These are phyloP conservation scores for Aspergillus indologenus DNA, from an alignment of 495 filamentous ascomycete genomes.

Conservation along the genomic window DNA sequence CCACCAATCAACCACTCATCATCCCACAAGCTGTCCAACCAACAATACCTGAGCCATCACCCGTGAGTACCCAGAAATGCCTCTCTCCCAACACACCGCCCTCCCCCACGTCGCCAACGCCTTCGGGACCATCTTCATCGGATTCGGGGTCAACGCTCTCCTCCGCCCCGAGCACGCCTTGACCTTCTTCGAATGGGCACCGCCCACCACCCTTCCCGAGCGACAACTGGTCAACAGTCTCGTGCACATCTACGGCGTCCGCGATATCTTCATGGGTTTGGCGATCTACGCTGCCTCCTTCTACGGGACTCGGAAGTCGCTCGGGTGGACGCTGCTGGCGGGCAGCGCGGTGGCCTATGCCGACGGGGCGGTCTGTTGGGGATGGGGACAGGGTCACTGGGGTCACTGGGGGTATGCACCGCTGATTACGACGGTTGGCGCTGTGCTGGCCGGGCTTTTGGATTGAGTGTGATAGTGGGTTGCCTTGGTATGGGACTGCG, in stretches of 20 bases:
- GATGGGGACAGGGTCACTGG: slow-evolving; percentile 45
- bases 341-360: slow-evolving; percentile 40
- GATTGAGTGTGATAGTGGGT: slow-evolving; percentile 10
- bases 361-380: slow-evolving; percentile 46
- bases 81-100: not conserved
- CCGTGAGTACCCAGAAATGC: not conserved
- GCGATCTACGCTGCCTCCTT: slow-evolving; percentile 39
- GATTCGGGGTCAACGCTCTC: slow-evolving; percentile 49
- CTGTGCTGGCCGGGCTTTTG: slow-evolving; percentile 27
- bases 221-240: slow-evolving; percentile 37
- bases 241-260: slow-evolving; percentile 47
- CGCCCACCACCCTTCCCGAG: slow-evolving; percentile 29
- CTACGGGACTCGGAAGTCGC: slow-evolving; percentile 37
- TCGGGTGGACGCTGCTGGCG: slow-evolving; percentile 47
- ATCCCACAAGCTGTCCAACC: no score
- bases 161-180: slow-evolving; percentile 43
- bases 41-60: not conserved
- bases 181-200: slow-evolving; percentile 43
- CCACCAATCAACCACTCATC: no score
- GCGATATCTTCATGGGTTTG: slow-evolving; percentile 54
- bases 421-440: slow-evolving; percentile 34
- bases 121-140: slow-evolving; percentile 44
- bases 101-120: slow-evolving; percentile 9
- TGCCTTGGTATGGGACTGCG: no score
- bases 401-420: slow-evolving; percentile 57